These are phyloP conservation scores for Phytophthora melonis DNA, from an alignment of 352 stramenopile genomes.

Conservation along the genomic window DNA sequence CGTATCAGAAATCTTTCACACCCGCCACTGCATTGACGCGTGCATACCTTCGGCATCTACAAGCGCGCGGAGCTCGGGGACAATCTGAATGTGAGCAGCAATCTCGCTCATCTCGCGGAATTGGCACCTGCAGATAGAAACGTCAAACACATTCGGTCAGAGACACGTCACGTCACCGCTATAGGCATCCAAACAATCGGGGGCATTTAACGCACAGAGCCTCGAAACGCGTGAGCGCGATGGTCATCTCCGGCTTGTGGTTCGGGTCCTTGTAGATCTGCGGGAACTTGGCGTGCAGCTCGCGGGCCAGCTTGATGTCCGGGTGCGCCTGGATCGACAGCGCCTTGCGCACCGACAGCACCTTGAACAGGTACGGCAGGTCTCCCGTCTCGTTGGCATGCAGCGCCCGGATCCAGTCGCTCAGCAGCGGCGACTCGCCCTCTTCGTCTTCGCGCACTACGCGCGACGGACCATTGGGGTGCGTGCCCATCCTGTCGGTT, in stretches of 20 bases:
- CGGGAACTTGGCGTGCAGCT: slow-evolving; percentile 89
- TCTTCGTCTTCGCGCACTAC: slow-evolving; percentile 59
- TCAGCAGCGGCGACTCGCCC: slow-evolving; percentile 59
- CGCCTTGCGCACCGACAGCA: slow-evolving; percentile 97
- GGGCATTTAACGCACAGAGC: slow-evolving; percentile 72
- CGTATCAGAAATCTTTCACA: not conserved
- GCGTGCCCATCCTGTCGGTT: slow-evolving; percentile 92
- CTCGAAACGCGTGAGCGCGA: slow-evolving; percentile 97
- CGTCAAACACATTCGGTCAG: slow-evolving; percentile 4
- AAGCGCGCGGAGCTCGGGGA: slow-evolving; percentile 91
- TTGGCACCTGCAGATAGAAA: slow-evolving; percentile 60
- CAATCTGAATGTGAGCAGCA: slow-evolving; percentile 80
- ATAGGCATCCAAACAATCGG: not conserved
- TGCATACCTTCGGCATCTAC: slow-evolving; percentile 55
- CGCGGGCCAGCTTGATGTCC: slow-evolving; percentile 79
- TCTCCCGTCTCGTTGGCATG: slow-evolving; percentile 64
- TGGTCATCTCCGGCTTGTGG: slow-evolving; percentile 99
- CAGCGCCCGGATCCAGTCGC: slow-evolving; percentile 60
- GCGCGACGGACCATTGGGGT: slow-evolving; percentile 91
- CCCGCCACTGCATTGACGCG: not conserved
- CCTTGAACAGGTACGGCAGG: slow-evolving; percentile 99
- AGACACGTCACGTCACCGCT: slow-evolving; percentile 6
- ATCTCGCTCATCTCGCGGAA: slow-evolving; percentile 96
- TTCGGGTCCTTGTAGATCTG: slow-evolving; percentile 98
- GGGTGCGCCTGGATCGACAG: slow-evolving; percentile 97